Percentiles rank a stretch among this genome's conserved stretches.
phyloP scores from a whole-genome alignment of 2,329 filamentous ascomycete genomes.

The Hirsutella minnesotensis region DNA sequence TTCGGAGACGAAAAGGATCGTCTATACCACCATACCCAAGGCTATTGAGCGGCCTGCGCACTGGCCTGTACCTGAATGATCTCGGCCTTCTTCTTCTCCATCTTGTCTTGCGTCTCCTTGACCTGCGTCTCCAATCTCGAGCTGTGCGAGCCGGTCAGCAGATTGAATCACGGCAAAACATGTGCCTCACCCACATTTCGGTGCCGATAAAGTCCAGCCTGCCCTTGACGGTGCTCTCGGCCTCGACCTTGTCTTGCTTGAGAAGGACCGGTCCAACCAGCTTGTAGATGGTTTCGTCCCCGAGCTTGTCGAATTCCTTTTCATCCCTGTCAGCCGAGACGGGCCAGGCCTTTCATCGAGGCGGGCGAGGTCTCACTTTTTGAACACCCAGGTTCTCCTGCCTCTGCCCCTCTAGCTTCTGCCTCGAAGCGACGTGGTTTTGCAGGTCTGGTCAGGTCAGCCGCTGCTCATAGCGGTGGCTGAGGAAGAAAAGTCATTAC shows the following conservation, averaged over 20 bases:
- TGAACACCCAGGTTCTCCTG: slow-evolving; percentile 87
- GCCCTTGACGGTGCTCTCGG: slow-evolving; percentile 80
- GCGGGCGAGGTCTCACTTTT: slow-evolving; percentile 37
- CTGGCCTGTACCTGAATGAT: slow-evolving; percentile 44
- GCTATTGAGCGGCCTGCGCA: slow-evolving; percentile 27
- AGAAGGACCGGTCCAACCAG: slow-evolving; percentile 83
- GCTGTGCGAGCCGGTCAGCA: slow-evolving; percentile 13
- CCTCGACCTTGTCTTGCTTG: slow-evolving; percentile 89
- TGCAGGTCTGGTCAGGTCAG: slow-evolving; percentile 55
- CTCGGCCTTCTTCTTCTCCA: slow-evolving; percentile 47
- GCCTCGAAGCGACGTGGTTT: slow-evolving; percentile 61
- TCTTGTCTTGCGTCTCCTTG: slow-evolving; percentile 41
- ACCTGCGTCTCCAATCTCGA: slow-evolving; percentile 37
- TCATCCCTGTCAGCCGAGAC: too few relatives aligned
- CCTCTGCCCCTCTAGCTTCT: slow-evolving; percentile 87
- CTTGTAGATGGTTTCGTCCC: slow-evolving; percentile 89
- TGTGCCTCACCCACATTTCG: slow-evolving; percentile 61
- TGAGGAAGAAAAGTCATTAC: slow-evolving; percentile 26
- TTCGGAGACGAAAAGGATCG: too few relatives aligned
- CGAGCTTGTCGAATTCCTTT: slow-evolving; percentile 71
- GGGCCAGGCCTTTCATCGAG: background rate
- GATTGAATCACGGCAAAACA: background rate
- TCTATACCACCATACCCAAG: too few relatives aligned
- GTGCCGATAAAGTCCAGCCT: slow-evolving; percentile 85
- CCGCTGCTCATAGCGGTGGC: background rate